Base-by-base conservation (phyloP, 2,329 filamentous ascomycete species). In the Epichloe baconii region DNA sequence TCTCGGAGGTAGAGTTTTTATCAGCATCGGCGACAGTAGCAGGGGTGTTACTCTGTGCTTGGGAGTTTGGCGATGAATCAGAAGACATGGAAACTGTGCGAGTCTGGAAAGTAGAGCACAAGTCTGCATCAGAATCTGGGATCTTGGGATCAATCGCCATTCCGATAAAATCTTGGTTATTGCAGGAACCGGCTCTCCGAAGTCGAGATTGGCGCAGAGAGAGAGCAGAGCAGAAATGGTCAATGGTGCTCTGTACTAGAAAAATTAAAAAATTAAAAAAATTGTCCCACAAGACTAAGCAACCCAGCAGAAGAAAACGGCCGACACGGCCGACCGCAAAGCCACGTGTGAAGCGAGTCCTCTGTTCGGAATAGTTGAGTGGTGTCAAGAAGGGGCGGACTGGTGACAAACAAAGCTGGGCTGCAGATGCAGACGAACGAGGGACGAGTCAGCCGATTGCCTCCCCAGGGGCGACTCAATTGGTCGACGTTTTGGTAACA, bases 11-110 rank as follows among this genome's bases (percentile, higher is more conserved):
- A 6, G 50, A 42, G 49, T 40, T 49, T 35, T 47, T 52, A 21
- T 50, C 35, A 38, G 43, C 44, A 36, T 46, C 44, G 23, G 36
- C 40, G 36, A 44, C 21, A 21, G 17, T 46, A 40, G 23, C 35
- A 44, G 52, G 42, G 26, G 48, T 42, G 12, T 12, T 46, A 45
- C 52, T 38, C 23, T 51, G 52, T 40, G 42, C 31, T 37, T 51
- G 52, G 4, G 52, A 51, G 19, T 41, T 45, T 4, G 52, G 52
- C 14, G 52, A 53, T 38, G 48, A 53, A 46, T 41, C 37, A 26
- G 48, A 41, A 26, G 52, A 51, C 46, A 53, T 47, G 45, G 44
- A 48, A n/a, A 14, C 42, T 15, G 52, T 14, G 26, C 19, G 31
- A 5, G 23, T 12, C 31, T 53, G 49, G 15, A 49, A 23, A 10